Evolutionary conservation across 75 land plant species (phyloP).

Genomic region (Pinus taeda): DNA sequence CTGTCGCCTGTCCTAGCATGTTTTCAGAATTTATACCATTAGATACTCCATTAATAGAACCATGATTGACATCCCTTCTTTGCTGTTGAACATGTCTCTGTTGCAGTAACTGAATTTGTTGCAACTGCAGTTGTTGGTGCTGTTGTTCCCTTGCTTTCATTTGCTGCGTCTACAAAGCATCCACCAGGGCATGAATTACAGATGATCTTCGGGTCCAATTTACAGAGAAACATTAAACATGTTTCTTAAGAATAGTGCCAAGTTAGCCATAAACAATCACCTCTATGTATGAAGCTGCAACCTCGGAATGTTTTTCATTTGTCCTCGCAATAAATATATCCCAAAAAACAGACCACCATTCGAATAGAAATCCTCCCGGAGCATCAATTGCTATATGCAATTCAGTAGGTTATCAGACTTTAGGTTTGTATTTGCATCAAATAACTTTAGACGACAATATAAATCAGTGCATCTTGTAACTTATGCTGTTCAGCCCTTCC

Average conservation of each 20-base stretch:
- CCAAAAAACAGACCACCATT: slow-evolving; percentile 99
- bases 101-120: slow-evolving; percentile 21
- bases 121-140: slow-evolving; percentile 39
- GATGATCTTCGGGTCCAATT: too few species aligned
- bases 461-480: too few species aligned
- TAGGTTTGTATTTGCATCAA: too few species aligned
- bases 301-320: slow-evolving; percentile 97
- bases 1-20: slow-evolving; percentile 52
- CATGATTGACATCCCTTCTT: slow-evolving; percentile 56
- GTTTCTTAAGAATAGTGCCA: too few species aligned
- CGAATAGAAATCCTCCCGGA: slow-evolving; percentile 97
- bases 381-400: slow-evolving; percentile 86
- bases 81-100: slow-evolving; percentile 25
- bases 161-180: slow-evolving; percentile 58
- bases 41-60: slow-evolving; percentile 51
- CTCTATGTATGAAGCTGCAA: slow-evolving; percentile 98
- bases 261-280: slow-evolving; percentile 10
- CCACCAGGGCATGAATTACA: neutral
- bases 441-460: too few species aligned
- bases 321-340: slow-evolving; percentile 97
- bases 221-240: too few species aligned
- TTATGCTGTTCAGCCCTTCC: too few species aligned
- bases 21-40: slow-evolving; percentile 62
- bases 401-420: neutral
- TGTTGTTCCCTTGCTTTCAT: slow-evolving; percentile 75